Evolutionary conservation across 2,329 filamentous ascomycete species (phyloP).

Genomic region (Monilinia laxa): DNA sequence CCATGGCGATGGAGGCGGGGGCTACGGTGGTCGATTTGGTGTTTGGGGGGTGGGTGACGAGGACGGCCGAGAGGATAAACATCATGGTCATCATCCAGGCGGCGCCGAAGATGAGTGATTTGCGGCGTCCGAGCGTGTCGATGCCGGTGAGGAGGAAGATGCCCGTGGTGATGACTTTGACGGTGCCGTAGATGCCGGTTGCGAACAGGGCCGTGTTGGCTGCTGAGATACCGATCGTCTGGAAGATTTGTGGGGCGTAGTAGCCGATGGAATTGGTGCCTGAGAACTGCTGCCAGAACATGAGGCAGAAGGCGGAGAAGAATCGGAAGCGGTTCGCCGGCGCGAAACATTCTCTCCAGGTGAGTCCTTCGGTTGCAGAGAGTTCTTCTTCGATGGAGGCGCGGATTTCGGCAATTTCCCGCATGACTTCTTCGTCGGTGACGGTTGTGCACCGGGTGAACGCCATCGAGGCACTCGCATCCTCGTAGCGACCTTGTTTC

Average conservation of each 20-base stretch:
- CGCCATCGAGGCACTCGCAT: constrained; percentile 55
- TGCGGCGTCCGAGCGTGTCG: constrained; percentile 50
- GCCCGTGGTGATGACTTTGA: constrained; percentile 63
- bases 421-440: constrained; percentile 55
- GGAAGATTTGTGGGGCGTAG: constrained; percentile 56
- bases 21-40: constrained; percentile 42
- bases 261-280: constrained; percentile 34
- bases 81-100: constrained; percentile 53
- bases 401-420: constrained; percentile 64
- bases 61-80: constrained; percentile 52
- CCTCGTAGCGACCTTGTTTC: constrained; percentile 60
- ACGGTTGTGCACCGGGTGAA: constrained; percentile 57
- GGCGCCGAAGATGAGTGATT: constrained; percentile 50
- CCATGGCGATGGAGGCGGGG: constrained; percentile 41
- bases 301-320: constrained; percentile 43
- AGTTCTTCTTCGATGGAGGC: constrained; percentile 67
- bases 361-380: constrained; percentile 65
- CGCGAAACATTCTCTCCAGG: constrained; percentile 49
- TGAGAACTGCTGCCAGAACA: constrained; percentile 47
- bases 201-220: constrained; percentile 63
- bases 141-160: constrained; percentile 51
- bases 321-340: constrained; percentile 45
- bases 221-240: constrained; percentile 58
- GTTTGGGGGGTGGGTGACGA: constrained; percentile 45
- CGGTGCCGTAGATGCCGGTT: constrained; percentile 69